phyloP scores from a whole-genome alignment of 352 stramenopile genomes.

The Achlya hypogyna region DNA sequence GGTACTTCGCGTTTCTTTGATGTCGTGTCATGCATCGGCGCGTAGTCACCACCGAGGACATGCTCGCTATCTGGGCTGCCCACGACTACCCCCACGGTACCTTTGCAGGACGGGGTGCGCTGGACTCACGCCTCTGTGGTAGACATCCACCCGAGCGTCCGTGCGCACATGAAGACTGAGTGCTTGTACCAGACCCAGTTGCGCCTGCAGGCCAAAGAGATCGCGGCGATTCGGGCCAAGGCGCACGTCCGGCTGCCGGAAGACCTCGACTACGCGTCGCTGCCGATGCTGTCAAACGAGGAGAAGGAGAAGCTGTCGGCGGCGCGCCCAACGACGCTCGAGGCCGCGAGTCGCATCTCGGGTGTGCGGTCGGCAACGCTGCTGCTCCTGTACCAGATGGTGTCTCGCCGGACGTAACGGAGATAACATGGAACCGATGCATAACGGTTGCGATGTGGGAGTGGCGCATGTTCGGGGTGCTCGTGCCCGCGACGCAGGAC shows the following conservation, averaged over 20 bases:
- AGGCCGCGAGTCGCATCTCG: conserved; percentile 92
- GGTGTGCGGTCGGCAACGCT: conserved; percentile 75
- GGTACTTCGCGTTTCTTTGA: conserved; percentile 28
- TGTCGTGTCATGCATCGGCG: conserved; percentile 6
- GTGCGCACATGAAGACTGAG: conserved; percentile 72
- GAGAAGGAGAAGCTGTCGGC: conserved; percentile 89
- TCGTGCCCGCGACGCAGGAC: conserved; percentile 3
- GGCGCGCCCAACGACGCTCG: conserved; percentile 87
- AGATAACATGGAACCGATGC: too few relatives aligned
- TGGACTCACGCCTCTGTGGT: conserved; percentile 44
- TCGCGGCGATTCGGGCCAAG: conserved; percentile 91
- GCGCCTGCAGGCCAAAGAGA: conserved; percentile 91
- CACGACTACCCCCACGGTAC: conserved; percentile 36
- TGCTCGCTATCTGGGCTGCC: conserved; percentile 49
- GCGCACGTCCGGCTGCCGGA: conserved; percentile 90
- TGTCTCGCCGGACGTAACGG: too few relatives aligned
- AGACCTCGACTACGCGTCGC: conserved; percentile 86
- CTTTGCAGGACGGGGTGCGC: conserved; percentile 34
- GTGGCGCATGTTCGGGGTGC: conserved; percentile 9
- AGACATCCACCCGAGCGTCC: conserved; percentile 41
- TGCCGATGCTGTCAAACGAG: conserved; percentile 95
- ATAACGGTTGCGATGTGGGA: conserved; percentile 15
- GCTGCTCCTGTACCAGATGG: conserved; percentile 64
- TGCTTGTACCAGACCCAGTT: conserved; percentile 94
- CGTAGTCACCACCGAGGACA: conserved; percentile 26